Conservation (phyloP, 352 stramenopile species). For the Globisporangium alternatum region DNA sequence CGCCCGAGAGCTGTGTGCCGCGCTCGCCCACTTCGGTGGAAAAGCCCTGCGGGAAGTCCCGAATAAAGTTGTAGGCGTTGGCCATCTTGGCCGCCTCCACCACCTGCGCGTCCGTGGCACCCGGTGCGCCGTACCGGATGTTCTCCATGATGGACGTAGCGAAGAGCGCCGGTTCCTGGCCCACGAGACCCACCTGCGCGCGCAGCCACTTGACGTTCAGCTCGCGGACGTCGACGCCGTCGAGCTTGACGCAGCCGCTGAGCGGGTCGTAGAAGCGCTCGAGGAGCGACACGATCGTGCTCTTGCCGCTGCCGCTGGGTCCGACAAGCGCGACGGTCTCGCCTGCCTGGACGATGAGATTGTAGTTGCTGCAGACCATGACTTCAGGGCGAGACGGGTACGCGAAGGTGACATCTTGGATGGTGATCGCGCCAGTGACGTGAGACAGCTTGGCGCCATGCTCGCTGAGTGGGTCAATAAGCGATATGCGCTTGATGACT, state of each 20-base stretch:
- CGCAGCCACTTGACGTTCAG: constrained; percentile 74
- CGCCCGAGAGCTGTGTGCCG: constrained; percentile 26
- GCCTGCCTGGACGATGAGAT: constrained; percentile 28
- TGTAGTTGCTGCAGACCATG: constrained; percentile 14
- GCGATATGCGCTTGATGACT: constrained; percentile 54
- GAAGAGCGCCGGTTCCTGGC: constrained; percentile 63
- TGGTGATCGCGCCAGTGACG: constrained; percentile 33
- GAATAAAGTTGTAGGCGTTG: constrained; percentile 57
- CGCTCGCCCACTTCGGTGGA: constrained; percentile 84
- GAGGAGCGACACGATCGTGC: constrained; percentile 84
- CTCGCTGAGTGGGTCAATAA: constrained; percentile 54
- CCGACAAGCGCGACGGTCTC: constrained; percentile 28
- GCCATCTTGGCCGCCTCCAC: constrained; percentile 15
- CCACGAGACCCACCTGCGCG: constrained; percentile 82
- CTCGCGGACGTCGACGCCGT: constrained; percentile 35
- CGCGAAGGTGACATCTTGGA: constrained; percentile 33
- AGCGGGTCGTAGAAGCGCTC: constrained; percentile 90
- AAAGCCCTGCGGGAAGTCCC: constrained; percentile 67
- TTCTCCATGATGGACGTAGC: constrained; percentile 30
- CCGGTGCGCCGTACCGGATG: constrained; percentile 10
- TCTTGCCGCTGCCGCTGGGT: constrained; percentile 60
- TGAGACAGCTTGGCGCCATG: constrained; percentile 11
- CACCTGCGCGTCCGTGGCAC: constrained; percentile 9
- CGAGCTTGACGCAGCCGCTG: constrained; percentile 16
- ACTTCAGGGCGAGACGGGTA: constrained; percentile 53